Conservation (phyloP, 768 basidiomycete species). For the Boletus barrowsii region DNA sequence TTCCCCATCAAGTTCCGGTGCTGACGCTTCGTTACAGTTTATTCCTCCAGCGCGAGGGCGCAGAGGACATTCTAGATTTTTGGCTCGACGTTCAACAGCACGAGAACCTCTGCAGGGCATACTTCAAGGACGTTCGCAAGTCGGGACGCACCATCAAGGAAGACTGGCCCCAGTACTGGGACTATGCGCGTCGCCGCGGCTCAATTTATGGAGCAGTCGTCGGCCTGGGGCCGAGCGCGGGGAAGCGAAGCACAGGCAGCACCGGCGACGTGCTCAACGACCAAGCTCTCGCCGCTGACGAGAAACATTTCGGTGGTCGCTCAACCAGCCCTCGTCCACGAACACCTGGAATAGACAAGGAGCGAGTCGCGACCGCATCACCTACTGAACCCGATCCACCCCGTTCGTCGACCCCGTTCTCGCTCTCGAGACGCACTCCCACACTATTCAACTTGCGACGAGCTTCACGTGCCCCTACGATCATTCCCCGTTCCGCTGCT, state of each 20-base stretch:
- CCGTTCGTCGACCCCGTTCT: slow-evolving; percentile 81
- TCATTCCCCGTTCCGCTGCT: slow-evolving; percentile 88
- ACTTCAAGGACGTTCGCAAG: slow-evolving; percentile 98
- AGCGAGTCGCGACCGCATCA: slow-evolving; percentile 42
- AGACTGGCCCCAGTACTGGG: slow-evolving; percentile 99
- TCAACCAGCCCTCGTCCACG: slow-evolving; percentile 60
- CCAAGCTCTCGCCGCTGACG: slow-evolving; percentile 55
- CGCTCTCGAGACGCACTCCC: slow-evolving; percentile 69
- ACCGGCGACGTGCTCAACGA: slow-evolving; percentile 71
- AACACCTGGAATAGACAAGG: slow-evolving; percentile 35
- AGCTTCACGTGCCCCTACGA: slow-evolving; percentile 85
- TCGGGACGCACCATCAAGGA: slow-evolving; percentile 90
- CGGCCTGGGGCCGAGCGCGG: slow-evolving; percentile 57
- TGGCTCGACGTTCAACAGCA: slow-evolving; percentile 99
- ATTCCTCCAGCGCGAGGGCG: slow-evolving; percentile 92
- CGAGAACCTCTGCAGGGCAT: slow-evolving; percentile 96
- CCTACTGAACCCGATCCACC: slow-evolving; percentile 46
- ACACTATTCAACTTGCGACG: slow-evolving; percentile 74
- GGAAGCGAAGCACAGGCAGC: slow-evolving; percentile 80
- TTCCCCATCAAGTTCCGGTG: not conserved
- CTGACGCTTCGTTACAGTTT: slow-evolving; percentile 50
- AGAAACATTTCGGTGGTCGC: slow-evolving; percentile 46
- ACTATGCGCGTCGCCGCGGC: slow-evolving; percentile 86
- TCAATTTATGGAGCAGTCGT: slow-evolving; percentile 92
- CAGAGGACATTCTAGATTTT: slow-evolving; percentile 96